Base-by-base conservation (phyloP, 208 protist genomes). In the Acanthamoeba castellanii region DNA sequence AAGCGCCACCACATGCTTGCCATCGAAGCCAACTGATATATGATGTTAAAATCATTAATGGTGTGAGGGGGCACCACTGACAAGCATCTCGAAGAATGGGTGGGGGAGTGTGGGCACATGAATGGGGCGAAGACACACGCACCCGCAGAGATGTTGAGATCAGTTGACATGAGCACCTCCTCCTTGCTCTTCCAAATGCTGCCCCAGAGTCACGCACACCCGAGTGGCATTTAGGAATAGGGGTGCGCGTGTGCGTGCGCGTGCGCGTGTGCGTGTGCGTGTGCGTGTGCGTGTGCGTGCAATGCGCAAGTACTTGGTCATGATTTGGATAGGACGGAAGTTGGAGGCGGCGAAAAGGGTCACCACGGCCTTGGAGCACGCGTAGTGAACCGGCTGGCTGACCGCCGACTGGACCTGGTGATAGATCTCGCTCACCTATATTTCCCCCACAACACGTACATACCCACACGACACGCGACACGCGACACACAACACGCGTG, bases 251-350 rank as follows among this genome's bases (percentile, higher is more conserved):
- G 37, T 42, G 37, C 37, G 37, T 42, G 37, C 37, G n/a, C n/a
- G n/a, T 42, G 37, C 37, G 37, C 37, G 37, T 3, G 37, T 42
- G 37, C 37, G 61, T 68, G 22, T n/a, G n/a, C n/a, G n/a, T n/a
- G n/a, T n/a, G n/a, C n/a, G n/a, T n/a, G n/a, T n/a, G n/a, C n/a
- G n/a, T n/a, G n/a, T n/a, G n/a, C n/a, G n/a, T n/a, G n/a, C n/a
- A n/a, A n/a, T n/a, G n/a, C n/a, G n/a, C n/a, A n/a, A n/a, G 22
- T 72, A 72, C 66, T 72, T 72, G 66, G 66, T 72, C 66, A 72
- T 72, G 66, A 72, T 72, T 34, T 72, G 66, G 66, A 72, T 72
- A 0, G 66, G 66, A 0, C 66, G 66, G 30, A 72, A 72, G 22
- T 20, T 8, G 8, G n/a, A 27, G 11, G 8, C 66, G 30, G n/a